These are phyloP conservation scores for Meira miltonrushii DNA, from an alignment of 1,284 basidiomycete genomes.

Conservation along the genomic window DNA sequence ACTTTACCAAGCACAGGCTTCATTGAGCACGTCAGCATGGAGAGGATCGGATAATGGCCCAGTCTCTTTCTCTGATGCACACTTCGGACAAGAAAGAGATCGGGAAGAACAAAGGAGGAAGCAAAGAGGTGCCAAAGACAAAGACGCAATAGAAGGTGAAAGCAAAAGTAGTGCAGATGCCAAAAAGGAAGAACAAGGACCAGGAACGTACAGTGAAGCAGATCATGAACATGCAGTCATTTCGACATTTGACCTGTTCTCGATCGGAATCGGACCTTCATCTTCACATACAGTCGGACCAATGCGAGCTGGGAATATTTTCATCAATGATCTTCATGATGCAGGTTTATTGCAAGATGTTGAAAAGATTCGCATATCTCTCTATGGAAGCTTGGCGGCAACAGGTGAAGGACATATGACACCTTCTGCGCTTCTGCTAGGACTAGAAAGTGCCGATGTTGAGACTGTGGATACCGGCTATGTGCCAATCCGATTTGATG, in stretches of 20 bases:
- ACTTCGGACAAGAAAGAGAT: too few species aligned
- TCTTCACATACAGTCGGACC: conserved; percentile 67
- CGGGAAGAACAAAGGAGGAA: too few species aligned
- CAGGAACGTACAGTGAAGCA: background rate
- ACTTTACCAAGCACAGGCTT: too few species aligned
- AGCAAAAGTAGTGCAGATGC: background rate
- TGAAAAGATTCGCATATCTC: conserved; percentile 72
- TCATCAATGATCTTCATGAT: conserved; percentile 65
- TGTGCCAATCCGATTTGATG: conserved; percentile 63
- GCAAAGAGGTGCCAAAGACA: too few species aligned
- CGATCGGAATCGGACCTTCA: conserved; percentile 65
- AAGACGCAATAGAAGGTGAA: background rate
- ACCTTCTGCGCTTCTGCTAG: conserved; percentile 83
- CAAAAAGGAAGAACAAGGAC: conserved; percentile 2
- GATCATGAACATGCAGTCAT: conserved; percentile 82
- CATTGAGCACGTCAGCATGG: background rate
- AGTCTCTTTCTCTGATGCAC: background rate
- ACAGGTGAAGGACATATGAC: conserved; percentile 88
- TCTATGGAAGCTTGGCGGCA: conserved; percentile 62
- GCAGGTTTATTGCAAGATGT: conserved; percentile 69
- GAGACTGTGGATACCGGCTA: conserved; percentile 77
- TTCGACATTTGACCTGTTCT: conserved; percentile 70
- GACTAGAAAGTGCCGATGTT: conserved; percentile 67
- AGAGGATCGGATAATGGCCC: background rate
- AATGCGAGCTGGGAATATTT: conserved; percentile 85